Evolutionary conservation across 192 early-diverging fungal genomes (phyloP), one percentile per base, ranked within the genome.

Genomic region (Paraglomus occultum): DNA sequence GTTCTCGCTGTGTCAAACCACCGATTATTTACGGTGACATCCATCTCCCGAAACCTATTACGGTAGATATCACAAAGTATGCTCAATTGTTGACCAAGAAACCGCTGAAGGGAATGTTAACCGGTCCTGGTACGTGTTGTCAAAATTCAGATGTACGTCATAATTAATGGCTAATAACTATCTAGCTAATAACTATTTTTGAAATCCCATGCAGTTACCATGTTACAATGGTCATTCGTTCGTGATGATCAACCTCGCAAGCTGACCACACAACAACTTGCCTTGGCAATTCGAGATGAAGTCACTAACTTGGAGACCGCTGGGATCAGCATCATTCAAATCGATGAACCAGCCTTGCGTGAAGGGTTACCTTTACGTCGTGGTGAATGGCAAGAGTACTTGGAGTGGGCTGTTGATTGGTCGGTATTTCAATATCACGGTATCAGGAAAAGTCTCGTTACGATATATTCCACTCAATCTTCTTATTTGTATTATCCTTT

Each of bases 41-140:
- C 55, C 84, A 84, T 64, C 93, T 95, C 55, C 92, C 92, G 46
- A 77, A 83, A 48, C 85, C 95, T 52, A 99, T 99, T 94, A 99
- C 96, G 22, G 90, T 97, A 67, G 87, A 86, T 40, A 86, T 88
- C 82, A 87, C 88, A 18, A 78, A 74, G 67, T 97, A 93, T 71
- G 92, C 96, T 53, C 94, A 99, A 83, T 85, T 87, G 46, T 83
- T 94, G 70, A 97, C 95, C 81, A 76, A 72, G 45, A 89, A 90
- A 76, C 93, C 94, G 64, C 90, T 99, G 91, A 99, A 99, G 88
- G 96, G 95, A 75, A 99, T 99, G 96, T 89, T 99, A 61, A 99
- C 96, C 42, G 96, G 96, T 38, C 96, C 96, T 23, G 15, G 1
- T n/a, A 51, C 18, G 15, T 51, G 2, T 51, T 51, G 18, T 51